phyloP scores from a whole-genome alignment of 495 filamentous ascomycete genomes.

The Xylaria cubensis region DNA sequence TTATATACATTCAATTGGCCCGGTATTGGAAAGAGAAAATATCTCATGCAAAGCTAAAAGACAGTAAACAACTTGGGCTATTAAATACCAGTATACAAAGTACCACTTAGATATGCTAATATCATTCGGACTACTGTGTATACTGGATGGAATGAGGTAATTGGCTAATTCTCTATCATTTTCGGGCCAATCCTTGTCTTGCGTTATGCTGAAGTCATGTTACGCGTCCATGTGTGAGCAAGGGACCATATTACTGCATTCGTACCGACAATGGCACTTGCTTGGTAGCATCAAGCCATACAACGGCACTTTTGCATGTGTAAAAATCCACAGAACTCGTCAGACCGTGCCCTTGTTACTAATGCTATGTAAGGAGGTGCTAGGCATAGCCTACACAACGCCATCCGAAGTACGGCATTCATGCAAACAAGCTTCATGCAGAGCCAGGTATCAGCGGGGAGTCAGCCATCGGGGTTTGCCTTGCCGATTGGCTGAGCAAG shows the following conservation, averaged over 20 bases:
- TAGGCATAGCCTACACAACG: not conserved
- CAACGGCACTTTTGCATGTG: constrained; percentile 9
- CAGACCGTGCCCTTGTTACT: not conserved
- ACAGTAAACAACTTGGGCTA: not conserved
- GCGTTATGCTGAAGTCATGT: not conserved
- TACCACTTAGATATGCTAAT: not conserved
- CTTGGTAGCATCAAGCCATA: constrained; percentile 8
- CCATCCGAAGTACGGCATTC: not conserved
- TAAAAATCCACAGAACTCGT: not conserved
- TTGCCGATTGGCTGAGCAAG: not conserved
- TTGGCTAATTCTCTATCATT: not conserved
- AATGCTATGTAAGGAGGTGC: too few species aligned
- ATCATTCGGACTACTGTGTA: not conserved
- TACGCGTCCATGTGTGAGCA: not conserved
- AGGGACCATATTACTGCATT: not conserved
- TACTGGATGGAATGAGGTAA: not conserved
- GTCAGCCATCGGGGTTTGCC: not conserved
- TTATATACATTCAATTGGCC: not conserved
- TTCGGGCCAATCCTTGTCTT: not conserved
- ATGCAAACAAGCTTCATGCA: constrained; percentile 8
- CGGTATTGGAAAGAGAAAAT: not conserved
- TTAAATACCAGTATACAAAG: not conserved
- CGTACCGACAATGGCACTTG: not conserved
- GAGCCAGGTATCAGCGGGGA: not conserved
- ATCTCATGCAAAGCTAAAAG: not conserved